These are phyloP conservation scores for Clitopilus hobsonii DNA, from an alignment of 768 basidiomycete species.

Conservation along the genomic window DNA sequence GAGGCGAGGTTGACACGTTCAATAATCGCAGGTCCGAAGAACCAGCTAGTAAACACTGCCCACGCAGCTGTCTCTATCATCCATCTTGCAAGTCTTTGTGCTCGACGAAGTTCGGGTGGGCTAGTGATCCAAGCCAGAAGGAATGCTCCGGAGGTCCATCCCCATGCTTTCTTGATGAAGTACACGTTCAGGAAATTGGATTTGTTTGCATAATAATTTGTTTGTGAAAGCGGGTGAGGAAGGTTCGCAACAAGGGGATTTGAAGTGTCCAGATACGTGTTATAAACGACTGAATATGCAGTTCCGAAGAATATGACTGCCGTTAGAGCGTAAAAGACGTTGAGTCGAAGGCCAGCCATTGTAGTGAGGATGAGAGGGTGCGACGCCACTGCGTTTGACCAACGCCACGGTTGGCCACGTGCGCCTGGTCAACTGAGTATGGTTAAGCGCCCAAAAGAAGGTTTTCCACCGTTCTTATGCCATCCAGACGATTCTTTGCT, in stretches of 20 bases:
- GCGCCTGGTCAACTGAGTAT: neutral
- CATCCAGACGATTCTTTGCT: too few relatives aligned
- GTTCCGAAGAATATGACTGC: slow-evolving; percentile 57
- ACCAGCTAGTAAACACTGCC: slow-evolving; percentile 78
- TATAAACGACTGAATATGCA: slow-evolving; percentile 53
- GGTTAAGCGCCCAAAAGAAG: too few relatives aligned
- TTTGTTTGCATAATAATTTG: slow-evolving; percentile 79
- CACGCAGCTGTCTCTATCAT: slow-evolving; percentile 57
- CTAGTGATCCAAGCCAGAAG: slow-evolving; percentile 54
- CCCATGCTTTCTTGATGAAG: slow-evolving; percentile 92
- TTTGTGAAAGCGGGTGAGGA: slow-evolving; percentile 58
- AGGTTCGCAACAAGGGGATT: slow-evolving; percentile 64
- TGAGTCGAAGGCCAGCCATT: slow-evolving; percentile 19
- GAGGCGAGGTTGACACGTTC: slow-evolving; percentile 60
- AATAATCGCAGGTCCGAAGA: slow-evolving; percentile 79
- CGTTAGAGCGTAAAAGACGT: slow-evolving; percentile 36
- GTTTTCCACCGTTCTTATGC: too few relatives aligned
- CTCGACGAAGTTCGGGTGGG: slow-evolving; percentile 37
- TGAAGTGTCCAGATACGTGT: slow-evolving; percentile 83
- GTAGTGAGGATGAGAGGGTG: slow-evolving; percentile 1
- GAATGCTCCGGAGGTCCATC: slow-evolving; percentile 76
- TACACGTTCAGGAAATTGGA: slow-evolving; percentile 74
- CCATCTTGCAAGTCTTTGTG: slow-evolving; percentile 48
- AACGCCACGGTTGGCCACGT: neutral
- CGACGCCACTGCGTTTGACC: neutral